phyloP scores from a whole-genome alignment of 2,329 filamentous ascomycete species.

The Apiospora malaysiana region DNA sequence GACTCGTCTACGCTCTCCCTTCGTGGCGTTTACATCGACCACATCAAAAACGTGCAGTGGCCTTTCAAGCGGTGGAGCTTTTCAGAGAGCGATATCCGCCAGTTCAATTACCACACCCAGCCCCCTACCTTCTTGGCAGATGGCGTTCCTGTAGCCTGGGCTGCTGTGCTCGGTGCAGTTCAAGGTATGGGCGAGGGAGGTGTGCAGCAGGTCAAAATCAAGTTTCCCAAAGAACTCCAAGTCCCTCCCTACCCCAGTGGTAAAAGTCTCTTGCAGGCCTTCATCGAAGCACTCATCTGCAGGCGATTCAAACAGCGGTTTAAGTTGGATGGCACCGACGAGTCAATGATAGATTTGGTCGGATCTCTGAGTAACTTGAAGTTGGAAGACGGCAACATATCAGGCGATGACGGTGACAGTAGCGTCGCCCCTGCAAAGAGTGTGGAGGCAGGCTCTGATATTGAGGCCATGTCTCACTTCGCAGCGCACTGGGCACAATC shows the following conservation, averaged over 20 bases:
- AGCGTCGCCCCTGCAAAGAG: neutral
- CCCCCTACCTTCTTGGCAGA: conserved; percentile 5
- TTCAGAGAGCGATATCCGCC: conserved; percentile 18
- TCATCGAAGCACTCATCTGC: conserved; percentile 22
- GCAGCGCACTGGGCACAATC: conserved; percentile 18
- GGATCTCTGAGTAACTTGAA: neutral
- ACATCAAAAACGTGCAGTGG: conserved; percentile 20
- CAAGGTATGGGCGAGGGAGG: neutral
- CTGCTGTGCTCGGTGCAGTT: conserved; percentile 9
- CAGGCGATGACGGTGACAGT: neutral
- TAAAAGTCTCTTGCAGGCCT: conserved; percentile 18
- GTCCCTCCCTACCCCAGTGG: conserved; percentile 18
- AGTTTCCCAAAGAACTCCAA: neutral
- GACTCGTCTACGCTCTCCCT: conserved; percentile 6
- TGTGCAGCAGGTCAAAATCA: conserved; percentile 5
- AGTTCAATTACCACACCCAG: conserved; percentile 20
- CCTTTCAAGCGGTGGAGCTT: conserved; percentile 22
- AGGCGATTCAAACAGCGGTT: conserved; percentile 7
- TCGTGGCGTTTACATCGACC: conserved; percentile 12
- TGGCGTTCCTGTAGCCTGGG: conserved; percentile 20
- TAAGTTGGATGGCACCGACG: neutral
- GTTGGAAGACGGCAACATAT: neutral
- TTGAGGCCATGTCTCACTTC: conserved; percentile 19
- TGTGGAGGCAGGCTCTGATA: conserved; percentile 9
- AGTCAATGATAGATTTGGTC: neutral